Evolutionary conservation across 2,329 filamentous ascomycete species (phyloP), one percentile per base, ranked within the genome.

Genomic region (Scytalidium lignicola): DNA sequence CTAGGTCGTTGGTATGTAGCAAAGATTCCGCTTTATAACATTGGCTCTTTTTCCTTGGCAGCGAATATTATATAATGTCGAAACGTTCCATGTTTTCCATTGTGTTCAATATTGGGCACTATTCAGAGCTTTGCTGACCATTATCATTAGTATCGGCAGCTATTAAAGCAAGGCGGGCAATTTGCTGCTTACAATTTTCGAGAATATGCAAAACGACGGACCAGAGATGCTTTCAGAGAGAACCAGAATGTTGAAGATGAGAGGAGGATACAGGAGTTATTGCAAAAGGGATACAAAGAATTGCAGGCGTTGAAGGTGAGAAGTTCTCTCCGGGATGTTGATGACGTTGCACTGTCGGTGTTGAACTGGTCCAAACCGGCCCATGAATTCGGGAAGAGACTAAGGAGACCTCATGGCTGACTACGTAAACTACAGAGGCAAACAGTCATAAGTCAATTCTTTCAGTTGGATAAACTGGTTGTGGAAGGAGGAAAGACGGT

Each of bases 181-280:
- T 97, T 99, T 70, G 82, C 90, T 54, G 83, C 87, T 59, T 99
- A 97, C 76, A 99, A 97, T 73, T 99, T 96, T 78, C 83, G 93
- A 72, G 92, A 96, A 69, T 99, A 99, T 70, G 91, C 93, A 47
- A 87, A 85, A 70, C 85, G 93, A 65, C 82, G 92, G 69, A 96
- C 93, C 66, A 81, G 80, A 67, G 93, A 97, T 74, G 85, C 89
- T 3, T 99, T 97, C 70, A 81, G 86, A 61, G 90, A 95, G 67
- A 79, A 95, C 69, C 79, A 82, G 68, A 66, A 70, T 49, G 85
- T 90, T 62, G 73, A 80, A 42, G 93, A 96, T 64, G 77, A 82
- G 57, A 77, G 89, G 55, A 76, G 78, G 71, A 77, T 95, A 67
- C 90, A 97, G 70, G 90, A 95, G 69, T 73, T 96, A 61, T 79